Conservation (phyloP, 139 green algal genomes). For the Chlamydomonas sp. region DNA sequence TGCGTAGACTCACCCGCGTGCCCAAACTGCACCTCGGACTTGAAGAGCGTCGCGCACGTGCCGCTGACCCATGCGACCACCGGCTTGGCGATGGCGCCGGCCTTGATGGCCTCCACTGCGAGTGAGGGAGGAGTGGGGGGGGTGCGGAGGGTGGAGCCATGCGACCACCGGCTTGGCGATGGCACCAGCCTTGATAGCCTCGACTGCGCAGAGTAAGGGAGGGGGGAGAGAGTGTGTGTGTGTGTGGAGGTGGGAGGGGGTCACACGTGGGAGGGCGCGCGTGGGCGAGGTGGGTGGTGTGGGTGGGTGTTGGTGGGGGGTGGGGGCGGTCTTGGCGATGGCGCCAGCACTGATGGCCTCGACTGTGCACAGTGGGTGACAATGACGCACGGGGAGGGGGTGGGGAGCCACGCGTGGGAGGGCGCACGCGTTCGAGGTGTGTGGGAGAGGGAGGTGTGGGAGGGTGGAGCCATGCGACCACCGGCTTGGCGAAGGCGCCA, state of each 20-base stretch:
- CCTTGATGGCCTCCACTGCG: slow-evolving; percentile 65
- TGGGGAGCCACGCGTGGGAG: no score
- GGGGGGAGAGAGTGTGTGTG: no score
- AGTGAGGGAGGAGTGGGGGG: no score
- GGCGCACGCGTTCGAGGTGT: no score
- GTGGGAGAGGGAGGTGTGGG: no score
- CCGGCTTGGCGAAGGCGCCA: slow-evolving; percentile 77
- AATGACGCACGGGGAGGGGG: no score
- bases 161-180: slow-evolving; percentile 90
- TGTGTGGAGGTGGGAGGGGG: no score
- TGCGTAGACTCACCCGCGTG: slow-evolving; percentile 73
- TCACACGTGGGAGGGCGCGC: no score
- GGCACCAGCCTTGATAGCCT: slow-evolving; percentile 56
- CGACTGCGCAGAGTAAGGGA: no score
- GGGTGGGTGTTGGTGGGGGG: not conserved
- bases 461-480: slow-evolving; percentile 81
- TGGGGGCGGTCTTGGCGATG: slow-evolving; percentile 79
- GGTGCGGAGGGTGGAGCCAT: no score
- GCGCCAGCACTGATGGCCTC: slow-evolving; percentile 57
- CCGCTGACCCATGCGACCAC: slow-evolving; percentile 82
- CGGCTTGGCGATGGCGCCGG: slow-evolving; percentile 74
- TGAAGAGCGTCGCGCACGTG: slow-evolving; percentile 92
- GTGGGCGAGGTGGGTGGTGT: no score
- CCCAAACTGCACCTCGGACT: slow-evolving; percentile 92
- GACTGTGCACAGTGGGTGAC: no score